Evolutionary conservation across 169 alveolate genomes (phyloP).

Genomic region (Cryptosporidium viatorum): DNA sequence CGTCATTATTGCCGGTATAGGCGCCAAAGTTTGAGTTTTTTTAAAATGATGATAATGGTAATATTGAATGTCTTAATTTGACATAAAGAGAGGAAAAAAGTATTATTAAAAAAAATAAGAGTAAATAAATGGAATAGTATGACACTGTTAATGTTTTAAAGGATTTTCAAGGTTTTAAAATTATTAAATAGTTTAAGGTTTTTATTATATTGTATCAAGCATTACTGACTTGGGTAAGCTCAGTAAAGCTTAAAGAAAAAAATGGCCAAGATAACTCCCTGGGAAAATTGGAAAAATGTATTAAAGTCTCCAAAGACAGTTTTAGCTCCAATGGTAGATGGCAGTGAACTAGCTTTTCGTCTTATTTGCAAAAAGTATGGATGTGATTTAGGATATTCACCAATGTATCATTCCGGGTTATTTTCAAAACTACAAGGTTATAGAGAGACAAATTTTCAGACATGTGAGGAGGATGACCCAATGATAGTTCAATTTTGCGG

Average conservation of each 20-base stretch:
- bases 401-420: slow-evolving; percentile 90
- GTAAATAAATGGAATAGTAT: not conserved
- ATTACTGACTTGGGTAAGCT: not conserved
- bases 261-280: slow-evolving; percentile 15
- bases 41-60: not conserved
- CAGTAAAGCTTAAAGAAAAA: not conserved
- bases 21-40: not conserved
- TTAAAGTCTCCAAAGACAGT: slow-evolving; percentile 81
- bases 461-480: slow-evolving; percentile 79
- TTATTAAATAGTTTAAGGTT: too few species aligned
- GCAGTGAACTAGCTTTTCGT: slow-evolving; percentile 84
- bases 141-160: not conserved
- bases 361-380: slow-evolving; percentile 89
- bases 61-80: not conserved
- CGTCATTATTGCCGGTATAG: not conserved
- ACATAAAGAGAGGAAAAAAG: not conserved
- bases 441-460: slow-evolving; percentile 77
- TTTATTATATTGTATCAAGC: not conserved
- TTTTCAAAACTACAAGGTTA: slow-evolving; percentile 77
- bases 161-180: not conserved
- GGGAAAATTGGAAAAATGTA: slow-evolving; percentile 72
- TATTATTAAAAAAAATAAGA: not conserved
- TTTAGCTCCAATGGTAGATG: slow-evolving; percentile 87
- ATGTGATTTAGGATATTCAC: slow-evolving; percentile 90
- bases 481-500: slow-evolving; percentile 92